Evolutionary conservation across 495 filamentous ascomycete species (phyloP).

Genomic region (Sordaria brevicollis): DNA sequence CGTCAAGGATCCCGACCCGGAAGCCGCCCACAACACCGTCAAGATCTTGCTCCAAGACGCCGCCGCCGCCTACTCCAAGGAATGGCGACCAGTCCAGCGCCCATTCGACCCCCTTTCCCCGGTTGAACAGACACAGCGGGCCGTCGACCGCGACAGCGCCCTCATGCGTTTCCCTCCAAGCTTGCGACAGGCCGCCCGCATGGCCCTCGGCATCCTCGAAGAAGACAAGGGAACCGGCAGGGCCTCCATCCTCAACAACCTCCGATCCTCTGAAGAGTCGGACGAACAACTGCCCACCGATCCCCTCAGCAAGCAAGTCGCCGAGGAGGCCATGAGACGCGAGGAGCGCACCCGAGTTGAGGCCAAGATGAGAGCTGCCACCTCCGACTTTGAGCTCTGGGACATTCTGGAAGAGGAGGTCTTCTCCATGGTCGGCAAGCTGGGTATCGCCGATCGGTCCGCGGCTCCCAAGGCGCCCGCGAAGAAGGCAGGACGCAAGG

Average conservation of each 20-base stretch:
- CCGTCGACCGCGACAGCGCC: slow-evolving; percentile 21
- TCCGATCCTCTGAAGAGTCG: background rate
- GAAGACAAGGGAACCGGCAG: background rate
- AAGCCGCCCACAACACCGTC: slow-evolving; percentile 6
- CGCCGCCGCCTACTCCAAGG: slow-evolving; percentile 4
- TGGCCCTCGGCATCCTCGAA: slow-evolving; percentile 22
- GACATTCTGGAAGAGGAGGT: slow-evolving; percentile 57
- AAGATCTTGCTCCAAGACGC: slow-evolving; percentile 29
- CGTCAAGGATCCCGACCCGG: background rate
- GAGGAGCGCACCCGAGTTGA: slow-evolving; percentile 37
- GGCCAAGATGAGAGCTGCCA: slow-evolving; percentile 34
- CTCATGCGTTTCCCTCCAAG: slow-evolving; percentile 30
- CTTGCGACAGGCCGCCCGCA: slow-evolving; percentile 28
- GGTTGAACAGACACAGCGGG: slow-evolving; percentile 2
- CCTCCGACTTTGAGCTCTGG: slow-evolving; percentile 63
- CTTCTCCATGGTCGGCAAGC: slow-evolving; percentile 47
- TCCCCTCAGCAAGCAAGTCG: slow-evolving; percentile 7
- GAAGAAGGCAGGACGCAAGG: background rate
- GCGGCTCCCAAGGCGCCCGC: background rate
- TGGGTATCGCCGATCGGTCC: slow-evolving; percentile 16
- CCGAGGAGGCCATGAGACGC: slow-evolving; percentile 26
- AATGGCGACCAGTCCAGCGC: slow-evolving; percentile 2
- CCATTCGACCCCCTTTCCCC: slow-evolving; percentile 8
- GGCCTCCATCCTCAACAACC: background rate
- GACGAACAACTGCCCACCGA: background rate